These are phyloP conservation scores for Talaromyces sp. DNA, from an alignment of 2,329 filamentous ascomycete genomes.

Conservation along the genomic window DNA sequence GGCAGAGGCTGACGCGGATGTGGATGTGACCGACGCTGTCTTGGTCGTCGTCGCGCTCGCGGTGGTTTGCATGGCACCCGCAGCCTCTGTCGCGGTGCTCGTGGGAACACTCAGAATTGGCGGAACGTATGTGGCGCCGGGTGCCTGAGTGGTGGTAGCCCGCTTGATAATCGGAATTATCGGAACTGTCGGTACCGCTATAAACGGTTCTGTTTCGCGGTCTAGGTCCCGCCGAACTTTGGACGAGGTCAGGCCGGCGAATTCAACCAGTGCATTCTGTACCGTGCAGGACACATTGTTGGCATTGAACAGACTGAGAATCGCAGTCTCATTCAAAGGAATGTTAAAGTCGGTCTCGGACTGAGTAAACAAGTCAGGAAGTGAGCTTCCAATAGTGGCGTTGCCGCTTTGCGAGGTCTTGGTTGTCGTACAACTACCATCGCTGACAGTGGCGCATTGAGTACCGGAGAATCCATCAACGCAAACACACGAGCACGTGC, in stretches of 20 bases:
- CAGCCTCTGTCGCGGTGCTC: background rate
- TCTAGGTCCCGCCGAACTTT: slow-evolving; percentile 22
- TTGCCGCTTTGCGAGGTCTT: slow-evolving; percentile 49
- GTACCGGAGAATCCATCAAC: slow-evolving; percentile 77
- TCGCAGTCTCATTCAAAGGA: slow-evolving; percentile 63
- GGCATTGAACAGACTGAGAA: slow-evolving; percentile 73
- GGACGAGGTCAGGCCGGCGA: slow-evolving; percentile 55
- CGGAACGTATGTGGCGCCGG: background rate
- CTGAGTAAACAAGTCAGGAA: slow-evolving; percentile 68
- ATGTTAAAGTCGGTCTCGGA: slow-evolving; percentile 70
- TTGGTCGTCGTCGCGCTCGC: background rate
- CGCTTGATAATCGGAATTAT: background rate
- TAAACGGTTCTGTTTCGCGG: background rate
- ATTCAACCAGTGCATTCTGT: slow-evolving; percentile 84
- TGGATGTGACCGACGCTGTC: background rate
- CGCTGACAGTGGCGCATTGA: slow-evolving; percentile 51
- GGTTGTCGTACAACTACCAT: slow-evolving; percentile 55
- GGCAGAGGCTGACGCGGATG: slow-evolving; percentile 21
- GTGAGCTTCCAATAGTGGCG: slow-evolving; percentile 75
- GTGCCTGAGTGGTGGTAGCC: background rate
- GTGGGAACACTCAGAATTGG: slow-evolving; percentile 15
- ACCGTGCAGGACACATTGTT: slow-evolving; percentile 74
- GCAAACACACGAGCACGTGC: slow-evolving; percentile 80
- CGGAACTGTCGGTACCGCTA: background rate
- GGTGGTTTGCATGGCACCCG: background rate